phyloP scores from a whole-genome alignment of 2,329 filamentous ascomycete species.

The Berkeleyomyces rouxiae region DNA sequence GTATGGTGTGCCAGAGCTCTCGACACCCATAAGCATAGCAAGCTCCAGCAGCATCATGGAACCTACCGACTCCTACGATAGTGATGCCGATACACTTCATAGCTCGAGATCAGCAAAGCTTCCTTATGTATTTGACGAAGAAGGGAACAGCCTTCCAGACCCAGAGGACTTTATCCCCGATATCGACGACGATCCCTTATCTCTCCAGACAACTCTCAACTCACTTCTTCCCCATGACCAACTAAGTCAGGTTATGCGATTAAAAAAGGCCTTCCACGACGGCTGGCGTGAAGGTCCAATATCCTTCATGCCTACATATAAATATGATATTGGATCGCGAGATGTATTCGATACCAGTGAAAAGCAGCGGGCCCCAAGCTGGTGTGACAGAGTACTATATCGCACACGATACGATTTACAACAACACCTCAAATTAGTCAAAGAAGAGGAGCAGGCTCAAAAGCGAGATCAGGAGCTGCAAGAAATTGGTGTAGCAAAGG shows the following conservation, averaged over 20 bases:
- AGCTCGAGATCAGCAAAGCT: conserved; percentile 10
- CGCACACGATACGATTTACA: conserved; percentile 57
- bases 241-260: conserved; percentile 53
- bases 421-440: conserved; percentile 43
- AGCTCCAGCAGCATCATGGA: conserved; percentile 16
- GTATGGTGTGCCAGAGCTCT: conserved; percentile 36
- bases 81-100: conserved; percentile 15
- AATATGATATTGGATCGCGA: conserved; percentile 90
- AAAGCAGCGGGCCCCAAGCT: conserved; percentile 81
- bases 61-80: conserved; percentile 11
- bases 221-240: conserved; percentile 86
- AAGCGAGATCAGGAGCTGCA: conserved; percentile 76
- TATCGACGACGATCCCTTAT: conserved; percentile 61
- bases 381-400: conserved; percentile 90
- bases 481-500: conserved; percentile 56
- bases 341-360: conserved; percentile 90
- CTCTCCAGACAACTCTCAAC: conserved; percentile 72
- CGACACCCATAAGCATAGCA: conserved; percentile 19
- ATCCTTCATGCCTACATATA: conserved; percentile 84
- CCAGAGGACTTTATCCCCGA: conserved; percentile 52
- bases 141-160: conserved; percentile 29
- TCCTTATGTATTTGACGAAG: conserved; percentile 3
- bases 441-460: conserved; percentile 45
- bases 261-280: conserved; percentile 70
- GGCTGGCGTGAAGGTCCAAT: conserved; percentile 86